phyloP scores from a whole-genome alignment of 306 rosid genomes.

The Comarum palustre region DNA sequence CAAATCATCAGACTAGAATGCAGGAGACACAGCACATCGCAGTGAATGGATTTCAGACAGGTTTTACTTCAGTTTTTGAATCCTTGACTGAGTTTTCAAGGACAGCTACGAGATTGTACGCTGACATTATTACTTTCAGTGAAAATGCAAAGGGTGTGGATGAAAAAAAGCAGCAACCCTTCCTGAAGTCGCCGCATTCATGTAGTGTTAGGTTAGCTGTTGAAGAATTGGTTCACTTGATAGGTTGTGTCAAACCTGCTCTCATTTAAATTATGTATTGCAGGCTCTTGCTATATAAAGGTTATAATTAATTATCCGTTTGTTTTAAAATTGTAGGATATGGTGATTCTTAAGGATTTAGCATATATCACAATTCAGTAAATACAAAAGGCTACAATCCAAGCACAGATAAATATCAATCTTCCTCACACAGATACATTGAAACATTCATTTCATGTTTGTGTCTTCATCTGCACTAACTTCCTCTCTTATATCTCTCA shows the following conservation, averaged over 20 bases:
- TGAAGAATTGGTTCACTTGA: constrained; percentile 5
- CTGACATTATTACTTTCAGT: constrained; percentile 46
- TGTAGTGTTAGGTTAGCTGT: background rate
- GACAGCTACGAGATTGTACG: constrained; percentile 53
- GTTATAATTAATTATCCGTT: background rate
- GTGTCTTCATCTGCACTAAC: constrained; percentile 15
- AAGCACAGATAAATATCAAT: background rate
- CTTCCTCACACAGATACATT: background rate
- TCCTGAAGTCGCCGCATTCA: constrained; percentile 29
- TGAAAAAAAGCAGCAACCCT: constrained; percentile 33
- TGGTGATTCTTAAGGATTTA: background rate
- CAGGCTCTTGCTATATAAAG: background rate
- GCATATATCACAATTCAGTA: constrained; percentile 1
- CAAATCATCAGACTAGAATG: constrained; percentile 53
- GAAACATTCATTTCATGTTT: background rate
- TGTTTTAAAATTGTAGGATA: background rate
- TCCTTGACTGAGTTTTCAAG: constrained; percentile 58
- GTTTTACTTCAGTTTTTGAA: constrained; percentile 55
- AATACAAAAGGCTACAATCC: background rate
- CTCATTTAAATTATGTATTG: constrained; percentile 1
- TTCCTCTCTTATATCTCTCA: constrained; percentile 28
- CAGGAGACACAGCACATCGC: constrained; percentile 58
- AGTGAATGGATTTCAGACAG: constrained; percentile 53
- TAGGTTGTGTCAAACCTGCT: constrained; percentile 4
- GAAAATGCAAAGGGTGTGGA: constrained; percentile 29